Percentiles rank a stretch among this genome's conserved stretches.
These are phyloP conservation scores for Ligustrum vulgare DNA, from an alignment of 257 asterid genomes.

Conservation along the genomic window DNA sequence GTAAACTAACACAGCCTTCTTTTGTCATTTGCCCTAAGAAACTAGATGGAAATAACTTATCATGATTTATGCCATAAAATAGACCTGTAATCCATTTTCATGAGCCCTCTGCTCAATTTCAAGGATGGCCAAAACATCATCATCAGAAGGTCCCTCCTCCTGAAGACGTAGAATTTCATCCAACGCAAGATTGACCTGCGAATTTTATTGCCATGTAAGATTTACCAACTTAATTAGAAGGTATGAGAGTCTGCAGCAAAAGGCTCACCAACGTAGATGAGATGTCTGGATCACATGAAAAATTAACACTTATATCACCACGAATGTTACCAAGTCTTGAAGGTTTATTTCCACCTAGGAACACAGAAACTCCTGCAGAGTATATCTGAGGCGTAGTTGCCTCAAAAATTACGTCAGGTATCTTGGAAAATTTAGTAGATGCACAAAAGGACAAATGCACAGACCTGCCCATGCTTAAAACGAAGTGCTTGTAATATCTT, in stretches of 20 bases:
- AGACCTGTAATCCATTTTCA: slow-evolving; percentile 93
- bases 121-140: slow-evolving; percentile 66
- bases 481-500: slow-evolving; percentile 91
- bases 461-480: slow-evolving; percentile 88
- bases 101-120: slow-evolving; percentile 96
- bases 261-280: slow-evolving; percentile 72
- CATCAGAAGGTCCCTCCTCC: slow-evolving; percentile 75
- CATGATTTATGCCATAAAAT: slow-evolving; percentile 19
- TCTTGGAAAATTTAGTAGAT: slow-evolving; percentile 8
- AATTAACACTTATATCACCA: slow-evolving; percentile 85
- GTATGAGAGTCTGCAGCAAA: slow-evolving; percentile 11
- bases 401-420: slow-evolving; percentile 19
- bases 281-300: slow-evolving; percentile 93
- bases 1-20: slow-evolving; percentile 13
- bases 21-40: slow-evolving; percentile 18
- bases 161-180: slow-evolving; percentile 85
- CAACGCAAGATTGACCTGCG: slow-evolving; percentile 80
- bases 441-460: slow-evolving; percentile 14
- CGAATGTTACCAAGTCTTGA: slow-evolving; percentile 80
- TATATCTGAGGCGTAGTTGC: slow-evolving; percentile 57
- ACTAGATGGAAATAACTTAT: slow-evolving; percentile 11
- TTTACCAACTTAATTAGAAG: slow-evolving; percentile 27
- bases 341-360: slow-evolving; percentile 95
- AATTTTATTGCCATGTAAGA: slow-evolving; percentile 25
- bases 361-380: slow-evolving; percentile 93